A percentile compares a stretch with the other conserved stretches of the same genome.
Conservation (phyloP, 305 asterid species). For the Solanum aculeatissimum region DNA sequence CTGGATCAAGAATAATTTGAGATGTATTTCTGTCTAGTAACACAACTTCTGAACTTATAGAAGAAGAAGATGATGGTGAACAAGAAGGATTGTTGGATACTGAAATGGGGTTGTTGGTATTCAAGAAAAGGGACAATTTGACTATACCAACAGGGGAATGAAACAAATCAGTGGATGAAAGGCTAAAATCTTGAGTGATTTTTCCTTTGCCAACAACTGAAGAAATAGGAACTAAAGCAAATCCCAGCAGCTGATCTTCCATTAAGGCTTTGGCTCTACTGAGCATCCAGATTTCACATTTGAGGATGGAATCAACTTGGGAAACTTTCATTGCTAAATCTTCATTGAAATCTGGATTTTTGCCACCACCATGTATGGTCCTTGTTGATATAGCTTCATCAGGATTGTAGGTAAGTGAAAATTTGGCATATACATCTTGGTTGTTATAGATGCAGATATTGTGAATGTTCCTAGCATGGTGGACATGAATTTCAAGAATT, state of each 20-base stretch:
- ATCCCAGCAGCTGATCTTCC: constrained; percentile 72
- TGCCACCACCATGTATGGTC: constrained; percentile 44
- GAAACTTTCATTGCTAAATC: constrained; percentile 29
- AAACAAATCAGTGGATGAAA: constrained; percentile 56
- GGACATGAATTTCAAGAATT: constrained; percentile 42
- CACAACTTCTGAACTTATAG: constrained; percentile 27
- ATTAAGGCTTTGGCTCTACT: constrained; percentile 47
- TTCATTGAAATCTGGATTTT: constrained; percentile 50
- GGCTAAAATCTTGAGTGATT: constrained; percentile 35
- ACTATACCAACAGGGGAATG: constrained; percentile 67
- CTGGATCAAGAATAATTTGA: constrained; percentile 5
- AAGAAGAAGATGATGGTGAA: constrained; percentile 10
- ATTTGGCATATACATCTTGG: constrained; percentile 61
- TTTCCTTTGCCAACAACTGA: constrained; percentile 31
- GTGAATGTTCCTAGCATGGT: constrained; percentile 59
- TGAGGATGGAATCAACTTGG: constrained; percentile 33
- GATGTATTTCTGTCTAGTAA: constrained; percentile 24
- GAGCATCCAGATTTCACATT: constrained; percentile 69
- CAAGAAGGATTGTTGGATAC: background rate
- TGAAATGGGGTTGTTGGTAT: constrained; percentile 14
- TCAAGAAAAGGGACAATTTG: constrained; percentile 36
- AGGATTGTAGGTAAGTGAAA: constrained; percentile 59
- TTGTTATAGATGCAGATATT: constrained; percentile 67
- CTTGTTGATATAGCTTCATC: constrained; percentile 40
- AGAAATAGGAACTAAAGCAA: constrained; percentile 38